These are phyloP conservation scores for Dittrichia graveolens DNA, from an alignment of 129 eudicot genomes.

Conservation along the genomic window DNA sequence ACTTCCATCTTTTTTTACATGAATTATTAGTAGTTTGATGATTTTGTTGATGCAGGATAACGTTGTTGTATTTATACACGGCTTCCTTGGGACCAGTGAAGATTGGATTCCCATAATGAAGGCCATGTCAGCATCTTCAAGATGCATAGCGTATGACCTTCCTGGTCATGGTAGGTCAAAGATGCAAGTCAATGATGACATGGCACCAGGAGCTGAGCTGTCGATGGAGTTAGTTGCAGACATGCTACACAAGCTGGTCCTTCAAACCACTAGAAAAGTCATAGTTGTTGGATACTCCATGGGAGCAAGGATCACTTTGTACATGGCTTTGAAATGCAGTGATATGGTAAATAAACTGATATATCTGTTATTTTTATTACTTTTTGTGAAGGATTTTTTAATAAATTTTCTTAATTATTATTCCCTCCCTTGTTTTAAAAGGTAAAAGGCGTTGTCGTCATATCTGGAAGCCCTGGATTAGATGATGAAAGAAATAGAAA, in stretches of 20 bases:
- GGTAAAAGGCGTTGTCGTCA: slow-evolving; percentile 69
- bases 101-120: slow-evolving; percentile 94
- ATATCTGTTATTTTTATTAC: neutral
- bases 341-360: slow-evolving; percentile 52
- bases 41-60: slow-evolving; percentile 49
- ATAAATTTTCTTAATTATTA: neutral
- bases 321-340: slow-evolving; percentile 65
- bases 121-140: slow-evolving; percentile 69
- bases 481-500: slow-evolving; percentile 51
- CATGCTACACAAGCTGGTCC: slow-evolving; percentile 52
- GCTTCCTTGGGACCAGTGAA: slow-evolving; percentile 83
- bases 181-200: slow-evolving; percentile 30
- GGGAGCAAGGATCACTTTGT: slow-evolving; percentile 90
- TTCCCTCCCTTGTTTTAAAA: slow-evolving; percentile 8
- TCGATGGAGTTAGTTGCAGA: slow-evolving; percentile 59
- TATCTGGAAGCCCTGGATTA: slow-evolving; percentile 98
- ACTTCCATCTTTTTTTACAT: neutral
- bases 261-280: slow-evolving; percentile 52
- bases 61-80: slow-evolving; percentile 78
- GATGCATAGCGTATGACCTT: slow-evolving; percentile 85
- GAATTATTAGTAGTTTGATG: neutral
- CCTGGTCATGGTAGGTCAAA: slow-evolving; percentile 92
- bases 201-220: slow-evolving; percentile 30
- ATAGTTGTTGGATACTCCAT: slow-evolving; percentile 89
- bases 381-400: neutral